Base-by-base conservation (phyloP, 306 rosid genomes). In the Crotalaria pallida region DNA sequence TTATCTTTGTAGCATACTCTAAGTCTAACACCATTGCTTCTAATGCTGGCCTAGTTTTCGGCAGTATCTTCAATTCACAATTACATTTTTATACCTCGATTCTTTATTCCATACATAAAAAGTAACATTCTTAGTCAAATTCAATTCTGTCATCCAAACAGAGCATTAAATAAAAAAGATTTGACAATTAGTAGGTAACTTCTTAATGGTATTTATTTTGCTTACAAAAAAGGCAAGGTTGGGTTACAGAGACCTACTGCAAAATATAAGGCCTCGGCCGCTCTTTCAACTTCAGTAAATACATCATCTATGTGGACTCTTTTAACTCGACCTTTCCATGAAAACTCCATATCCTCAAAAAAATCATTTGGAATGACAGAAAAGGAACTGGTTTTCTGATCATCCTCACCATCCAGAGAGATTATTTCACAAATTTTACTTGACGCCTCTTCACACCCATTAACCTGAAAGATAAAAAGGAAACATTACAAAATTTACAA, bases 301-400 rank as follows among this genome's bases (percentile, higher is more conserved):
- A 62, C 87, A 65, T 87, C 92, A 77, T 83, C 84, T 16, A 90
- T 78, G 76, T 94, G 97, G 79, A 60, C 77, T 84, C 86, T 85
- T 85, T 87, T 94, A 45, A 90, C 91, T 76, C 96, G 96, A 70
- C 92, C 85, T 73, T 87, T 88, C 98, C 98, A 90, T 44, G 82
- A 77, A 77, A 88, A 87, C 73, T 94, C 98, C 96, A 85, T 85
- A 81, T 94, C 95, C 87, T 94, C 97, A 47, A 87, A 94, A 85
- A 90, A 90, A 2, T 84, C 94, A 44, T 71, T 45, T 43, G 97
- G 98, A 81, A 94, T 79, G 80, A 15, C 52, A 81, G 91, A 48
- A 80, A 75, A 85, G 64, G 87, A 90, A 79, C 86, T 90, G 59
- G 77, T 19, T 72, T 85, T 84, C 69, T 88, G 89, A 79, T 88